Evolutionary conservation across 768 basidiomycete genomes (phyloP), one percentile per base, ranked within the genome.

Genomic region (Lentinula sp.): DNA sequence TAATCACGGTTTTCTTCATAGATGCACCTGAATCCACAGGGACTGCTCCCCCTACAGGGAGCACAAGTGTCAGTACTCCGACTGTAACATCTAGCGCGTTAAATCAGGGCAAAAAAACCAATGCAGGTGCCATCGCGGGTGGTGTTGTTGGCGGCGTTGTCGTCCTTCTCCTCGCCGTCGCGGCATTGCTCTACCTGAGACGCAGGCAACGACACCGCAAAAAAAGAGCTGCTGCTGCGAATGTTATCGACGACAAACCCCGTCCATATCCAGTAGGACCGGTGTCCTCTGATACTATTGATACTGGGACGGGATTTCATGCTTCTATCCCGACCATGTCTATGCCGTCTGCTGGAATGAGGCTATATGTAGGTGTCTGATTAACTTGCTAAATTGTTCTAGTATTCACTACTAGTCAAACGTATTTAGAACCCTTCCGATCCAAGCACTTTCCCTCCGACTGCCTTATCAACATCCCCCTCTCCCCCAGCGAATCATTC

Each of bases 371-470:
- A 48, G 64, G 71, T 68, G 43, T 32, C 2, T 39, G 10, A 28
- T 28, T 28, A 28, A 0, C 28, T 28, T 28, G 28, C 28, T 28
- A 28, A 28, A 28, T 28, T 0, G 8, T 48, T 8, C 13, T 16
- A 6, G 10, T 5, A 40, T 23, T 34, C n/a, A 46, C 35, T 8
- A 9, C 39, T 7, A 18, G 21, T 15, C 2, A 0, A 37, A 64
- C n/a, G 34, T 16, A 57, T 18, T 6, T 46, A 75, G 74, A 68
- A 75, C 23, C 74, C 74, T 3, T 69, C 73, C 34, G 75, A 75
- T 57, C 74, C 74, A 13, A 69, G 66, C 37, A 56, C 55, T 13
- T 56, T 42, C 7, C 55, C 55, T 39, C 8, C 13, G 21, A 13
- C 32, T 16, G 5, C n/a, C 11, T 18, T 37, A 1, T 53, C 37